Conservation (phyloP, 2,329 filamentous ascomycete genomes). For the Aspergillus pseudoviridinutans region DNA sequence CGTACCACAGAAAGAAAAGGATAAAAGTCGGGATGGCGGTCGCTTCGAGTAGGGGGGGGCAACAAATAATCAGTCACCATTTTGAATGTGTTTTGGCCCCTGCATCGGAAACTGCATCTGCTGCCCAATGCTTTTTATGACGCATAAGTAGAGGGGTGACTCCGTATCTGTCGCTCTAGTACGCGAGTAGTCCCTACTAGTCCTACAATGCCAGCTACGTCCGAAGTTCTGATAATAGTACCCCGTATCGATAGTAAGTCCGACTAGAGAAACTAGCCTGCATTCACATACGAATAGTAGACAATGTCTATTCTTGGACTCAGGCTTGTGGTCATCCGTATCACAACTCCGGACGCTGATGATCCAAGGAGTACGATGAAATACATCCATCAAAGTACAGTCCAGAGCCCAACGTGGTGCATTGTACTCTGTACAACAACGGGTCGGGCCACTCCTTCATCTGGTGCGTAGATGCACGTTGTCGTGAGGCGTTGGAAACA, state of each 20-base stretch:
- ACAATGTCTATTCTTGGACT: background rate
- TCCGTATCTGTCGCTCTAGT: background rate
- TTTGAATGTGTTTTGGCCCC: conserved; percentile 16
- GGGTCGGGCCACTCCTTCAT: background rate
- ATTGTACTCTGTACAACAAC: background rate
- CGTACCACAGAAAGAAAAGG: background rate
- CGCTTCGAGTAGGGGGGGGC: background rate
- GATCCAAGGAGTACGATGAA: background rate
- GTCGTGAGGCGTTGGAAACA: background rate
- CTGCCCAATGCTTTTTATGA: conserved; percentile 7
- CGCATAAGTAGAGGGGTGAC: background rate
- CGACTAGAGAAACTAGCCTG: background rate
- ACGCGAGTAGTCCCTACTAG: background rate
- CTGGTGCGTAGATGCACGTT: background rate
- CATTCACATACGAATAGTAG: background rate
- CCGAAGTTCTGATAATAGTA: background rate
- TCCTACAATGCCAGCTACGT: background rate
- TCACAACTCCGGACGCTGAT: background rate
- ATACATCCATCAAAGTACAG: background rate
- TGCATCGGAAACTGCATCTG: conserved; percentile 20
- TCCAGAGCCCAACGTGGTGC: background rate
- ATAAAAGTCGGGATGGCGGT: background rate
- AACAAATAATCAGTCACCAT: background rate
- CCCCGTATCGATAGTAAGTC: background rate
- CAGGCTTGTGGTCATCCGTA: background rate